These are phyloP conservation scores for Saccharomyces jurei DNA, from an alignment of 805 yeast genomes.

Conservation along the genomic window DNA sequence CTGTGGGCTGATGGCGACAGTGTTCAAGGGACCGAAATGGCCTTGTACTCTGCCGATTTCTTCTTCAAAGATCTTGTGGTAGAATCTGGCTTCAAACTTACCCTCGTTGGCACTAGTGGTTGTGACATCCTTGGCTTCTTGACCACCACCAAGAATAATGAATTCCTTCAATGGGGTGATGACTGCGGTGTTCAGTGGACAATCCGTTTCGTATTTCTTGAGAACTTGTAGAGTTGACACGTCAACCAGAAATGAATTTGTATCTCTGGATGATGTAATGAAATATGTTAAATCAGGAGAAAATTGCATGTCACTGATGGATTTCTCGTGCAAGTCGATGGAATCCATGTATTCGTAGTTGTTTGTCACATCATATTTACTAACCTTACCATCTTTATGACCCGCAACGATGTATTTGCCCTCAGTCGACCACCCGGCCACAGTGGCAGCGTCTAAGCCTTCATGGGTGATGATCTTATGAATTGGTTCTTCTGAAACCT, in stretches of 20 bases:
- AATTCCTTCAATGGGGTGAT: slow-evolving; percentile 89
- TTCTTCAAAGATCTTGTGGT: slow-evolving; percentile 89
- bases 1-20: slow-evolving; percentile 87
- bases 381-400: slow-evolving; percentile 76
- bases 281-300: slow-evolving; percentile 81
- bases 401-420: slow-evolving; percentile 74
- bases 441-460: slow-evolving; percentile 56
- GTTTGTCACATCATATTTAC: slow-evolving; percentile 59
- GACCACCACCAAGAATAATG: slow-evolving; percentile 97
- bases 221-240: slow-evolving; percentile 64
- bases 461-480: slow-evolving; percentile 54
- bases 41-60: slow-evolving; percentile 97
- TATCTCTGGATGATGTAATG: slow-evolving; percentile 88
- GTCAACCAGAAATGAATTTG: slow-evolving; percentile 69
- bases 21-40: slow-evolving; percentile 97
- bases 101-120: slow-evolving; percentile 93
- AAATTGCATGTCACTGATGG: slow-evolving; percentile 84
- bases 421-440: slow-evolving; percentile 81
- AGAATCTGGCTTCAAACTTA: slow-evolving; percentile 92
- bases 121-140: slow-evolving; percentile 96
- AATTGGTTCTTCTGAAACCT: slow-evolving; percentile 44
- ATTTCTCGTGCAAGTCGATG: slow-evolving; percentile 62
- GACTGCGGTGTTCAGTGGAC: slow-evolving; percentile 92
- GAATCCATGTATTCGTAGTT: slow-evolving; percentile 53
- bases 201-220: slow-evolving; percentile 76